Conservation (phyloP, 164 flowering plant genomes). For the Vitis riparia region DNA sequence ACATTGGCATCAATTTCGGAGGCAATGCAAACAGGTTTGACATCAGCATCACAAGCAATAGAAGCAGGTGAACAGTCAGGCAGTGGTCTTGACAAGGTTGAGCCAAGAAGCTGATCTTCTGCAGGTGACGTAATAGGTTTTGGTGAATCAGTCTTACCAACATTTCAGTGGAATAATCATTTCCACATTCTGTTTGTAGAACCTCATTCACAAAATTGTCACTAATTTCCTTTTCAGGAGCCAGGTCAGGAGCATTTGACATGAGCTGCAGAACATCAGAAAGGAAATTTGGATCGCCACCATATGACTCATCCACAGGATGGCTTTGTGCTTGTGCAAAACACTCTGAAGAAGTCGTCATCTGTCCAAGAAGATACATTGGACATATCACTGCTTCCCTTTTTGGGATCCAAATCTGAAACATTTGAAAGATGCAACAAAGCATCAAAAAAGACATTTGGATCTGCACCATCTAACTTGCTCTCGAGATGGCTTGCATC, state of each 20-base stretch:
- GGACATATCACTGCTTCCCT: no score
- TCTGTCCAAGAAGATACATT: no score
- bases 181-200: constrained; percentile 16
- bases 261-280: no score
- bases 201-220: constrained; percentile 15
- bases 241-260: not conserved
- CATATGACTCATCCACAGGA: no score
- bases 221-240: constrained; percentile 11
- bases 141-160: constrained; percentile 14
- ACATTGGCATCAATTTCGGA: constrained; percentile 17
- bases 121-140: constrained; percentile 9
- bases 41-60: constrained; percentile 10
- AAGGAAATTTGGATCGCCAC: no score
- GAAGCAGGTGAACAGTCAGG: constrained; percentile 16
- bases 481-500: constrained; percentile 18
- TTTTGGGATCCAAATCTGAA: not conserved
- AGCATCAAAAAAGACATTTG: constrained; percentile 17
- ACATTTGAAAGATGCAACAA: constrained; percentile 6
- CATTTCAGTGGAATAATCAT: constrained; percentile 15
- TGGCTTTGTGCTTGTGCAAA: no score
- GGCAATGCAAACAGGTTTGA: constrained; percentile 12
- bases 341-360: no score
- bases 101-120: constrained; percentile 19
- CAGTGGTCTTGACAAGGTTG: constrained; percentile 14
- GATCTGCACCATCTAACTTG: constrained; percentile 19